phyloP scores from a whole-genome alignment of 345 rosid species.

The Brassica incana region DNA sequence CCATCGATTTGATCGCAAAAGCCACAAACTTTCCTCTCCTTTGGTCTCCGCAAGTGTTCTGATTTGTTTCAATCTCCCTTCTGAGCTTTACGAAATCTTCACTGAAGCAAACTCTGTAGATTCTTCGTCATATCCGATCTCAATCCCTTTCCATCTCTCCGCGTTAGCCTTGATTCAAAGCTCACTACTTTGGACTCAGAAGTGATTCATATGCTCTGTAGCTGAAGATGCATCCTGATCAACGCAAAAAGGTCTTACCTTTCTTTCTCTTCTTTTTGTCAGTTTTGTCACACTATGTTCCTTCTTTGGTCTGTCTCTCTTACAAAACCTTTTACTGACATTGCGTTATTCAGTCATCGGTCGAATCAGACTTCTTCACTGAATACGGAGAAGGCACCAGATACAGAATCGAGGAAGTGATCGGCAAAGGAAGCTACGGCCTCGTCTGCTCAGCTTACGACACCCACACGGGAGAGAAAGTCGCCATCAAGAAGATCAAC shows the following conservation, averaged over 20 bases:
- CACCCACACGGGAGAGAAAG: conserved; percentile 77
- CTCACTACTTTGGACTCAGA: background rate
- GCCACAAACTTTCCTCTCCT: background rate
- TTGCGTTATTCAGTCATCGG: conserved; percentile 53
- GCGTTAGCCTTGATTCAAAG: conserved; percentile 3
- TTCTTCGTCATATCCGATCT: too few species aligned
- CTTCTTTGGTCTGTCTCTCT: background rate
- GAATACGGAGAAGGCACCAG: conserved; percentile 93
- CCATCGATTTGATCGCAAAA: conserved; percentile 11
- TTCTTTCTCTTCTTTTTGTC: background rate
- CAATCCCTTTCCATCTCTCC: background rate
- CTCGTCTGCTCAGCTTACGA: conserved; percentile 89
- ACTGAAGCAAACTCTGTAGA: too few species aligned
- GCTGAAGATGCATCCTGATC: conserved; percentile 89
- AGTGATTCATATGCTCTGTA: conserved; percentile 42
- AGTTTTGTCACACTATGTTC: background rate
- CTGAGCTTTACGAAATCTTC: too few species aligned
- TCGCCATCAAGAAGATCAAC: conserved; percentile 82
- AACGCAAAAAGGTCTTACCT: conserved; percentile 70
- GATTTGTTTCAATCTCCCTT: too few species aligned
- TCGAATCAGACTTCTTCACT: conserved; percentile 83
- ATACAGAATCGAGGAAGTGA: conserved; percentile 85
- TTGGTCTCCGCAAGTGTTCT: too few species aligned
- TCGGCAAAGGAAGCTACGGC: conserved; percentile 94
- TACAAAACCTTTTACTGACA: background rate